Conservation (phyloP, 208 protist genomes). For the Naegleria gruberi region DNA sequence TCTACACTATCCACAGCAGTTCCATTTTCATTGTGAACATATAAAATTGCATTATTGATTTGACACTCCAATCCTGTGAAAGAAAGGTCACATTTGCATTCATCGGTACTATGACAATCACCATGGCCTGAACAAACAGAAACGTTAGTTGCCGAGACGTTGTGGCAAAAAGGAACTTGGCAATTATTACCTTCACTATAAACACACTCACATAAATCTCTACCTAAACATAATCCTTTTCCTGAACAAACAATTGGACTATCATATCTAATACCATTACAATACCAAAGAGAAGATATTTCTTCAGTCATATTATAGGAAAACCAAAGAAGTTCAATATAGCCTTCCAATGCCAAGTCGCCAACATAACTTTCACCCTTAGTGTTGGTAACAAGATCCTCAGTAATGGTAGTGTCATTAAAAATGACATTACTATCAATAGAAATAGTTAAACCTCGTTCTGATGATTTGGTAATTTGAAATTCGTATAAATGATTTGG, state of each 20-base stretch:
- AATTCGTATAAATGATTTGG: background rate
- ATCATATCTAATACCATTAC: background rate
- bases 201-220: background rate
- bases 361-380: background rate
- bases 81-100: background rate
- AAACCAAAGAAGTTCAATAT: background rate
- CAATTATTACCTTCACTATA: background rate
- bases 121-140: background rate
- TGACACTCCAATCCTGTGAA: background rate
- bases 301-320: background rate
- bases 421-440: background rate
- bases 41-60: background rate
- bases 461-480: background rate
- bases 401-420: background rate
- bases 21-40: background rate
- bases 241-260: background rate
- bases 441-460: background rate
- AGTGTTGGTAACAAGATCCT: background rate
- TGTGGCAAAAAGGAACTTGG: background rate
- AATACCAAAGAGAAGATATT: too few relatives aligned
- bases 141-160: background rate
- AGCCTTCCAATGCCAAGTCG: too few relatives aligned
- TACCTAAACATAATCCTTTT: background rate
- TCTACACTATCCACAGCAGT: background rate
- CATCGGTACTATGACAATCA: background rate